Base-by-base conservation (phyloP, 2,329 filamentous ascomycete genomes). In the Aspergillus fructus region DNA sequence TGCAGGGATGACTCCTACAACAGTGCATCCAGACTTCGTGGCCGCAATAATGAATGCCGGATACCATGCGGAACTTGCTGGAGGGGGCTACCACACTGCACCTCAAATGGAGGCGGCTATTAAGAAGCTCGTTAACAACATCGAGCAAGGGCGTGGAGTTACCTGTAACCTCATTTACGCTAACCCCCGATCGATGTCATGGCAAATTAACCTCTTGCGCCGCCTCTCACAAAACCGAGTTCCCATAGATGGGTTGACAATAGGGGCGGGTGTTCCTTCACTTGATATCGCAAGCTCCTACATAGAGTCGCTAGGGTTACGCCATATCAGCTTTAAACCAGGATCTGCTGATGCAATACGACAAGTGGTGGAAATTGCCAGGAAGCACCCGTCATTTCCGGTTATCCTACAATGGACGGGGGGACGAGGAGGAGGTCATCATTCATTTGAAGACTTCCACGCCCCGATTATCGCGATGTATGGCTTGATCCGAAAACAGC, bases 381-480 rank as follows among this genome's bases (percentile, higher is more conserved):
- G 90, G 77, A 90, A 91, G n/a, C 94, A 96, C 73, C 92, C 93
- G 2, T 88, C 85, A 27, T 96, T 97, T 82, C 93, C 93, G n/a
- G 85, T 96, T 52, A 86, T 96, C 53, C 80, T 96, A 61, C 93
- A 97, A 77, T 97, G 93, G 93, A 97, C 93, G 59, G 93, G 93
- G 71, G 93, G 93, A 41, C 89, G 93, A 76, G 93, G 92, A 64
- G 93, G 93, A 79, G 93, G 93, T 56, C 93, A 96, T 74, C 93
- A 97, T 79, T 96, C 92, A 1, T 96, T 88, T 62, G 93, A 97
- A 74, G 93, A 97, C 74, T 96, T 97, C 83, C 93, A 96, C 75
- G 88, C 93, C 69, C 93, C 93, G 5, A 88, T 97, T 45, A 80
- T 97, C 7, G 87, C 91, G 66, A 93, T 93, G 87, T 96, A 96